phyloP scores from a whole-genome alignment of 352 stramenopile genomes.

The Blastocystis sp. region DNA sequence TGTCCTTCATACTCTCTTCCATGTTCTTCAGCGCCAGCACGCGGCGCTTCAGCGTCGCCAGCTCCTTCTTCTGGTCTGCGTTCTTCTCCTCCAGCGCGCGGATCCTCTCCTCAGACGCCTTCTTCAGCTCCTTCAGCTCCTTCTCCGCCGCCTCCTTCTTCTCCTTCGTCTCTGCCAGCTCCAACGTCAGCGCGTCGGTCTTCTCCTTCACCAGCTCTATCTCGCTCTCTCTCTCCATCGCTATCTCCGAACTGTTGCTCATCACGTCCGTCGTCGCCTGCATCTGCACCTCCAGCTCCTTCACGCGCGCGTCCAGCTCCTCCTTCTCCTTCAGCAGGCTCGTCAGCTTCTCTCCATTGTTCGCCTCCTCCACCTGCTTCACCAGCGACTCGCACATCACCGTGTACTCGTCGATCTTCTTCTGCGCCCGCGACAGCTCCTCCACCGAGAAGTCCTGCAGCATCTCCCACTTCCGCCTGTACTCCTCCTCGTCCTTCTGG shows the following conservation, averaged over 20 bases:
- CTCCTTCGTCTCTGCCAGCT: not conserved
- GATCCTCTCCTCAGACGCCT: not conserved
- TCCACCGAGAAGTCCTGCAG: slow-evolving; percentile 61
- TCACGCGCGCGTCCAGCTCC: slow-evolving; percentile 1
- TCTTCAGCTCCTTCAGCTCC: not conserved
- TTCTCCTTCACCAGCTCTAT: slow-evolving; percentile 34
- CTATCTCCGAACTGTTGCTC: slow-evolving; percentile 42
- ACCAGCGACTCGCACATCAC: slow-evolving; percentile 24
- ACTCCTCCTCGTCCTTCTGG: slow-evolving; percentile 64
- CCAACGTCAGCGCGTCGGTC: slow-evolving; percentile 2
- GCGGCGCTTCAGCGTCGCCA: slow-evolving; percentile 41
- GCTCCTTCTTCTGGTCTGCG: not conserved
- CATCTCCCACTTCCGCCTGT: slow-evolving; percentile 51
- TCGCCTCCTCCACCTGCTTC: slow-evolving; percentile 55
- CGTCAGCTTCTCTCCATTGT: slow-evolving; percentile 43
- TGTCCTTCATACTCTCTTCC: slow-evolving; percentile 62
- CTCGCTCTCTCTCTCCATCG: slow-evolving; percentile 52
- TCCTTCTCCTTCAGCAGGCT: slow-evolving; percentile 44
- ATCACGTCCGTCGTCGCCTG: slow-evolving; percentile 46
- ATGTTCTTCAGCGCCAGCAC: slow-evolving; percentile 64
- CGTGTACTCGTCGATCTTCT: slow-evolving; percentile 50
- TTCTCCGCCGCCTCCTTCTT: slow-evolving; percentile 41
- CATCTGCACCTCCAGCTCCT: slow-evolving; percentile 41
- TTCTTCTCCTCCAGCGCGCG: not conserved
- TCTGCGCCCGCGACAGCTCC: slow-evolving; percentile 30